A percentile compares a stretch with the other conserved stretches of the same genome.
phyloP scores from a whole-genome alignment of 352 stramenopile species.

The Phytopythium boreale region DNA sequence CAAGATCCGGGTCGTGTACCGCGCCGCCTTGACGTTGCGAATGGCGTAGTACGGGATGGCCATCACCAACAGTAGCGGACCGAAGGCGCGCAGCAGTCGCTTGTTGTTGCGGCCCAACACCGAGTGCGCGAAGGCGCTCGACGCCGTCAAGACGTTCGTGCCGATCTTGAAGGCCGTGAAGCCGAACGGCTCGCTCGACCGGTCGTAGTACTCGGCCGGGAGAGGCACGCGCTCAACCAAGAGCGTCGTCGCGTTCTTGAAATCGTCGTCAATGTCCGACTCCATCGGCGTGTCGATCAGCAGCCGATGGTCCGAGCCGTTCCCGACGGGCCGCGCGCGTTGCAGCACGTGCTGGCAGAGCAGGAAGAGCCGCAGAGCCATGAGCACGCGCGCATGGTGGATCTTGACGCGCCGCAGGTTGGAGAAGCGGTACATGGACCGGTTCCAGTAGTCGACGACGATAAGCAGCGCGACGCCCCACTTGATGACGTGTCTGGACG shows the following conservation, averaged over 20 bases:
- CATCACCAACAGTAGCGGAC: constrained; percentile 51
- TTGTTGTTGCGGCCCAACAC: constrained; percentile 66
- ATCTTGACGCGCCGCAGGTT: constrained; percentile 84
- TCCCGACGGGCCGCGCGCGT: constrained; percentile 62
- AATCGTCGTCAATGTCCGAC: constrained; percentile 84
- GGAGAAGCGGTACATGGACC: constrained; percentile 78
- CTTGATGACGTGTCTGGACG: constrained; percentile 61
- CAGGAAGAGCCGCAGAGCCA: constrained; percentile 78
- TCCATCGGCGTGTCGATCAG: constrained; percentile 85
- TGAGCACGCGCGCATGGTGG: constrained; percentile 80
- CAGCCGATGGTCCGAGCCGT: constrained; percentile 69
- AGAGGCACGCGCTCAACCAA: constrained; percentile 79
- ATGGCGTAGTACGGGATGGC: constrained; percentile 84
- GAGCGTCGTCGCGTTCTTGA: constrained; percentile 81
- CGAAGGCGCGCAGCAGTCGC: constrained; percentile 54
- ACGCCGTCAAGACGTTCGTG: constrained; percentile 73
- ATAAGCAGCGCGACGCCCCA: constrained; percentile 54
- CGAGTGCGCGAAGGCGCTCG: constrained; percentile 73
- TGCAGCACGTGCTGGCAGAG: constrained; percentile 84
- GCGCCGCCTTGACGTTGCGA: constrained; percentile 63
- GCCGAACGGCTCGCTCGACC: constrained; percentile 71
- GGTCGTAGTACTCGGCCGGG: constrained; percentile 81
- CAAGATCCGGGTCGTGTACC: constrained; percentile 71
- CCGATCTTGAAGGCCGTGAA: constrained; percentile 85
- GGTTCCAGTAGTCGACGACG: constrained; percentile 69